A percentile compares a stretch with the other conserved stretches of the same genome.
phyloP scores from a whole-genome alignment of 2,329 filamentous ascomycete genomes.

The Colletotrichum somersetense region DNA sequence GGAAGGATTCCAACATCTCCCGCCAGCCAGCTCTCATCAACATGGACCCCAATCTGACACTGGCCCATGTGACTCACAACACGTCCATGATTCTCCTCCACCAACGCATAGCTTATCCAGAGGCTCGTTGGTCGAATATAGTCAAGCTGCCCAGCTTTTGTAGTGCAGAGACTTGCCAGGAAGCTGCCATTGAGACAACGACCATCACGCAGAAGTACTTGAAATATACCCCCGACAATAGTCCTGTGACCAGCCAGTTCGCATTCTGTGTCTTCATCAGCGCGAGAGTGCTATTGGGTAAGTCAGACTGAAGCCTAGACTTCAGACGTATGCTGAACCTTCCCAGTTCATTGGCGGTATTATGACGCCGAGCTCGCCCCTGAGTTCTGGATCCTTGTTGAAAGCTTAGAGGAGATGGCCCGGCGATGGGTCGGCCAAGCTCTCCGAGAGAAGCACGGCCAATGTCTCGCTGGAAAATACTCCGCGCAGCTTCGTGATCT shows the following conservation, averaged over 20 bases:
- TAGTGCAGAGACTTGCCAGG: constrained; percentile 62
- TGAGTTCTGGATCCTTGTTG: constrained; percentile 48
- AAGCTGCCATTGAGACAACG: constrained; percentile 59
- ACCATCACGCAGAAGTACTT: constrained; percentile 62
- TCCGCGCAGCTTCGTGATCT: constrained; percentile 41
- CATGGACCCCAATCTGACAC: constrained; percentile 63
- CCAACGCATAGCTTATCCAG: constrained; percentile 61
- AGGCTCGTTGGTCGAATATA: constrained; percentile 47
- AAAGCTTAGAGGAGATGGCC: constrained; percentile 49
- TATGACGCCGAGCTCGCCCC: constrained; percentile 43
- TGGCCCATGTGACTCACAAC: constrained; percentile 64
- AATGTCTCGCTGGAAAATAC: constrained; percentile 45
- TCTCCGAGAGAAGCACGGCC: constrained; percentile 16
- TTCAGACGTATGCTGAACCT: background rate
- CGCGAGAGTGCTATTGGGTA: constrained; percentile 55
- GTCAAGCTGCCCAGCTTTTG: constrained; percentile 56
- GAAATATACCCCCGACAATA: constrained; percentile 49
- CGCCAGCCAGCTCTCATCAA: constrained; percentile 44
- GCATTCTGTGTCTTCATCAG: constrained; percentile 61
- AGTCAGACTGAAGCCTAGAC: background rate
- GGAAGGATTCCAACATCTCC: constrained; percentile 54
- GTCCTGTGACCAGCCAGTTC: constrained; percentile 54
- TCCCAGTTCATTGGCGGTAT: constrained; percentile 48
- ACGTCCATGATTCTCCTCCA: constrained; percentile 63
- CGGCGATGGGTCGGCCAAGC: constrained; percentile 46